Conservation (phyloP, 805 yeast genomes). For the Metschnikowia colocasiae region DNA sequence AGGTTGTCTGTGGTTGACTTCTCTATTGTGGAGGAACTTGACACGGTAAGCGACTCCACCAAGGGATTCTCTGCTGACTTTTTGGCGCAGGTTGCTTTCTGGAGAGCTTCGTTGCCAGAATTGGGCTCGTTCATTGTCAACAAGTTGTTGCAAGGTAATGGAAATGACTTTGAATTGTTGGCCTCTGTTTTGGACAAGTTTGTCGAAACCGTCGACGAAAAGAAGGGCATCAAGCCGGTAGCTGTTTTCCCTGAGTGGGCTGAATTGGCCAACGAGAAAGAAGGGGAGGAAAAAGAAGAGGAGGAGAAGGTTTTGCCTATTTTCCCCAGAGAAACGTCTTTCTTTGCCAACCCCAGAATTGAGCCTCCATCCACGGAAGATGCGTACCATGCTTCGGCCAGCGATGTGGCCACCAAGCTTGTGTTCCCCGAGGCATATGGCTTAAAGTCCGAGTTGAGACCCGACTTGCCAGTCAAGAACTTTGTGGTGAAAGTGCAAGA, state of each 20-base stretch:
- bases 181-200: slow-evolving; percentile 67
- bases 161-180: slow-evolving; percentile 75
- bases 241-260: slow-evolving; percentile 32
- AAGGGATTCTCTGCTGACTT: slow-evolving; percentile 69
- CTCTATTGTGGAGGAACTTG: slow-evolving; percentile 59
- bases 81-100: slow-evolving; percentile 75
- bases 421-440: slow-evolving; percentile 79
- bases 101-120: slow-evolving; percentile 65
- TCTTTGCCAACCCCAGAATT: slow-evolving; percentile 56
- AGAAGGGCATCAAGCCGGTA: slow-evolving; percentile 37
- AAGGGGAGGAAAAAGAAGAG: slow-evolving; percentile 21
- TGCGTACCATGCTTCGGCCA: slow-evolving; percentile 29
- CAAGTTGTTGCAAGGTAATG: slow-evolving; percentile 75
- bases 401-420: slow-evolving; percentile 62
- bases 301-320: slow-evolving; percentile 37
- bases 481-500: slow-evolving; percentile 86
- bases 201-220: slow-evolving; percentile 55
- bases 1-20: slow-evolving; percentile 59
- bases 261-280: slow-evolving; percentile 22
- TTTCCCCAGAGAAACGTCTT: slow-evolving; percentile 61
- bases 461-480: slow-evolving; percentile 82
- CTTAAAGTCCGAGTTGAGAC: slow-evolving; percentile 62
- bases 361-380: slow-evolving; percentile 29
- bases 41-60: slow-evolving; percentile 48
- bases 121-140: slow-evolving; percentile 65